phyloP scores from a whole-genome alignment of 352 stramenopile species.

The Globisporangium nagaii region DNA sequence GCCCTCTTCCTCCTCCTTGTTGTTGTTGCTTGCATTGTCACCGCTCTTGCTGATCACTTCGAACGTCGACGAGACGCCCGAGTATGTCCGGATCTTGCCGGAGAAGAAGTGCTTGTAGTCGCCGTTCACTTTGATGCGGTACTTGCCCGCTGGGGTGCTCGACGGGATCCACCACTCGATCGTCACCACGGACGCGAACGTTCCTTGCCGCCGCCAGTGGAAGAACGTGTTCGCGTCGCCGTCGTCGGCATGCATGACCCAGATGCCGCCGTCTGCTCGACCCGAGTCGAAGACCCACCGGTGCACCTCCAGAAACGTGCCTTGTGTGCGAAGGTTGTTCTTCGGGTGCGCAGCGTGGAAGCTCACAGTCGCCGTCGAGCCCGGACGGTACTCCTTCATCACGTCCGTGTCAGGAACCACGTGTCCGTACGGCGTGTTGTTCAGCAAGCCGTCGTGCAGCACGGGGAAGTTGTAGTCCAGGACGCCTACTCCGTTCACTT shows the following conservation, averaged over 20 bases:
- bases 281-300: slow-evolving; percentile 43
- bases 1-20: too few relatives aligned
- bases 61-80: slow-evolving; percentile 58
- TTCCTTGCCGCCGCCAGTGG: slow-evolving; percentile 62
- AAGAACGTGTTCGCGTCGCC: slow-evolving; percentile 72
- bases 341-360: slow-evolving; percentile 81
- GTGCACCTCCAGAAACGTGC: slow-evolving; percentile 77
- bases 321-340: slow-evolving; percentile 72
- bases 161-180: slow-evolving; percentile 66
- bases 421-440: slow-evolving; percentile 39
- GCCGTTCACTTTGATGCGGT: slow-evolving; percentile 78
- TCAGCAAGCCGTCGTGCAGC: slow-evolving; percentile 54
- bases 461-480: slow-evolving; percentile 76
- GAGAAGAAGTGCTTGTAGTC: slow-evolving; percentile 73
- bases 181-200: slow-evolving; percentile 60
- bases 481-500: slow-evolving; percentile 54
- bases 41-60: slow-evolving; percentile 24
- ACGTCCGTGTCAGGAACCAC: slow-evolving; percentile 41
- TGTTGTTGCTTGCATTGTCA: background rate
- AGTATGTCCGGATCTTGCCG: slow-evolving; percentile 37
- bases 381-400: slow-evolving; percentile 32
- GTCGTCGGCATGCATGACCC: slow-evolving; percentile 71
- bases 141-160: slow-evolving; percentile 37
- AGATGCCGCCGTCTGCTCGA: slow-evolving; percentile 37
- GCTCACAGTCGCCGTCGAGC: slow-evolving; percentile 42